A percentile compares a stretch with the other conserved stretches of the same genome.
These are phyloP conservation scores for Colletotrichum cuscutae DNA, from an alignment of 2,329 filamentous ascomycete genomes.

Conservation along the genomic window DNA sequence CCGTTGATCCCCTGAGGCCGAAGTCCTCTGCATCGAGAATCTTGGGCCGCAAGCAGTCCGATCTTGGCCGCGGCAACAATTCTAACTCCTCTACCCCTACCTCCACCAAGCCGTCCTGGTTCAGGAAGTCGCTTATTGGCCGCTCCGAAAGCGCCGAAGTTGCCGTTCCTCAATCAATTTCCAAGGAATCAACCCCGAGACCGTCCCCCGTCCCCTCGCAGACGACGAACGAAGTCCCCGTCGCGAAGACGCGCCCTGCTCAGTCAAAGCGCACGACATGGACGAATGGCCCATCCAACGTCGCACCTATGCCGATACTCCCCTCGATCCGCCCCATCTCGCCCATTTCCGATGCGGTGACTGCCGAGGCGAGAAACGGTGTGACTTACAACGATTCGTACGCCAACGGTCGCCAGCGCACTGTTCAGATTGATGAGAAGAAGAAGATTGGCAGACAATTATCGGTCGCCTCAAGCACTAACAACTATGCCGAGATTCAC, in stretches of 20 bases:
- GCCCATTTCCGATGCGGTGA: slow-evolving; percentile 93
- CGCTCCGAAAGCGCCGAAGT: slow-evolving; percentile 76
- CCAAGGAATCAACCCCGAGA: slow-evolving; percentile 59
- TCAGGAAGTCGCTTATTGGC: slow-evolving; percentile 91
- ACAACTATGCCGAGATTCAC: slow-evolving; percentile 91
- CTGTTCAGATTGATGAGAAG: slow-evolving; percentile 60
- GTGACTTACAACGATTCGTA: slow-evolving; percentile 62
- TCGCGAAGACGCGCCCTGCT: slow-evolving; percentile 59
- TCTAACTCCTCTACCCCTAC: slow-evolving; percentile 65
- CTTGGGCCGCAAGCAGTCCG: slow-evolving; percentile 89
- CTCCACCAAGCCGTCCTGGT: slow-evolving; percentile 92
- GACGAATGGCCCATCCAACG: slow-evolving; percentile 83
- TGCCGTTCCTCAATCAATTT: slow-evolving; percentile 56
- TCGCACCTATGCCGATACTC: slow-evolving; percentile 93
- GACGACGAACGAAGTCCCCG: slow-evolving; percentile 52
- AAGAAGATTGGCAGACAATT: slow-evolving; percentile 97
- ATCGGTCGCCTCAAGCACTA: slow-evolving; percentile 90
- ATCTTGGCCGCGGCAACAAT: slow-evolving; percentile 77
- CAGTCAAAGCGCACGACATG: slow-evolving; percentile 90
- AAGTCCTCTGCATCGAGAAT: slow-evolving; percentile 89
- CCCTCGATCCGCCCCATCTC: slow-evolving; percentile 95
- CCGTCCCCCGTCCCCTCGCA: slow-evolving; percentile 56
- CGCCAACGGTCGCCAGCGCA: slow-evolving; percentile 49
- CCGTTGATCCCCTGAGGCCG: slow-evolving; percentile 90
- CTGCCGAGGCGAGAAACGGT: slow-evolving; percentile 80